Evolutionary conservation across 1,284 basidiomycete species (phyloP).

Genomic region (Naganishia liquefaciens): DNA sequence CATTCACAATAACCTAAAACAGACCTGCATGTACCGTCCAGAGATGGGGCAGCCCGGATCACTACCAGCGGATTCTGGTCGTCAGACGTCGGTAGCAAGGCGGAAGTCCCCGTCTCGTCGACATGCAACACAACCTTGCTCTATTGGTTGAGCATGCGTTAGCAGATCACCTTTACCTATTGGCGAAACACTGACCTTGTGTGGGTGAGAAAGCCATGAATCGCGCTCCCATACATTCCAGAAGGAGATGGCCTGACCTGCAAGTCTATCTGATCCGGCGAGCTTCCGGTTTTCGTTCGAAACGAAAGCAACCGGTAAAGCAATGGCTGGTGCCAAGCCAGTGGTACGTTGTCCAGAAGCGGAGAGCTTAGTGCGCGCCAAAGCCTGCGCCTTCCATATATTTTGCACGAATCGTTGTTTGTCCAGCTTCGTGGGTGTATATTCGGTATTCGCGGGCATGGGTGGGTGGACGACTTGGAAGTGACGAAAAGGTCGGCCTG

Average conservation of each 20-base stretch:
- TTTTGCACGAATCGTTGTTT: slow-evolving; percentile 83
- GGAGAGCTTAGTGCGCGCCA: slow-evolving; percentile 65
- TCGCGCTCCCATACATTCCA: slow-evolving; percentile 80
- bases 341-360: slow-evolving; percentile 39
- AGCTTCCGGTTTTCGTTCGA: slow-evolving; percentile 67
- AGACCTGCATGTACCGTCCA: slow-evolving; percentile 10
- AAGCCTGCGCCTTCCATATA: slow-evolving; percentile 79
- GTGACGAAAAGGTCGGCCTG: slow-evolving; percentile 74
- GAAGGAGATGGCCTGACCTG: slow-evolving; percentile 64
- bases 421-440: slow-evolving; percentile 63
- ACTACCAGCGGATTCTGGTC: slow-evolving; percentile 69
- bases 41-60: slow-evolving; percentile 54
- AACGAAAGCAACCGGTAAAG: slow-evolving; percentile 60
- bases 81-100: slow-evolving; percentile 71
- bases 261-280: slow-evolving; percentile 50
- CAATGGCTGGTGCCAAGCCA: slow-evolving; percentile 28
- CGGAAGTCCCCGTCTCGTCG: slow-evolving; percentile 69
- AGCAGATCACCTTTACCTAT: too few relatives aligned
- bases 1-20: not conserved
- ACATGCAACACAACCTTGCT: slow-evolving; percentile 84
- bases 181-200: slow-evolving; percentile 62
- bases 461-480: slow-evolving; percentile 73
- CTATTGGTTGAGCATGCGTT: slow-evolving; percentile 53
- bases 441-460: slow-evolving; percentile 64
- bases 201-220: slow-evolving; percentile 68